These are phyloP conservation scores for Debaryomyces tyrocola DNA, from an alignment of 805 yeast species.

Conservation along the genomic window DNA sequence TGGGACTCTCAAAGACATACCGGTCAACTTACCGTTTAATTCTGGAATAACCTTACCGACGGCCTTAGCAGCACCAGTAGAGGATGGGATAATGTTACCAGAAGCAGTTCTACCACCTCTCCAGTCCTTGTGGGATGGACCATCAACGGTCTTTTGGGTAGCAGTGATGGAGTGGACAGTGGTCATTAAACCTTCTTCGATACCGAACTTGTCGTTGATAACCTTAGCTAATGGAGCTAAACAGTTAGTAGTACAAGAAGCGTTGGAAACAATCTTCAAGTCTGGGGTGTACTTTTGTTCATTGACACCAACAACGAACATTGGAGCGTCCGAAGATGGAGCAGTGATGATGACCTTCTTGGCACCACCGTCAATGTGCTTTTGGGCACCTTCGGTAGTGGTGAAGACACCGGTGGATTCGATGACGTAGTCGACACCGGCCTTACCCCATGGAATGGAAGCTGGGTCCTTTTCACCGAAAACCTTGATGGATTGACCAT, in stretches of 20 bases:
- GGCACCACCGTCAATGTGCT: slow-evolving; percentile 89
- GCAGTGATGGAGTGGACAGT: slow-evolving; percentile 96
- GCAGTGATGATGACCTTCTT: slow-evolving; percentile 94
- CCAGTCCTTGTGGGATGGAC: slow-evolving; percentile 98
- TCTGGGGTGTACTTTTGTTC: slow-evolving; percentile 74
- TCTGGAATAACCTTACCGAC: slow-evolving; percentile 93
- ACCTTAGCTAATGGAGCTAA: slow-evolving; percentile 93
- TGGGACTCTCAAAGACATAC: slow-evolving; percentile 93
- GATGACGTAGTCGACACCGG: slow-evolving; percentile 81
- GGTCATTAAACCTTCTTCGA: slow-evolving; percentile 93
- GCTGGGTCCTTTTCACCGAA: slow-evolving; percentile 85
- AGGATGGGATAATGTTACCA: slow-evolving; percentile 92
- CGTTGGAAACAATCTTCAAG: slow-evolving; percentile 79
- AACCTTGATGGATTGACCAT: slow-evolving; percentile 65
- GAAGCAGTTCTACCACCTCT: slow-evolving; percentile 98
- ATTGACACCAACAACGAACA: slow-evolving; percentile 93
- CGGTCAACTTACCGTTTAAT: slow-evolving; percentile 90
- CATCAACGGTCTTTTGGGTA: slow-evolving; percentile 94
- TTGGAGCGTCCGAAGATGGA: slow-evolving; percentile 91
- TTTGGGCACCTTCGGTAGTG: slow-evolving; percentile 73
- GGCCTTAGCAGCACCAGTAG: slow-evolving; percentile 98
- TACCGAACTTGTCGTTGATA: slow-evolving; percentile 80
- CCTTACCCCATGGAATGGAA: slow-evolving; percentile 82
- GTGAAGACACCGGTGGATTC: slow-evolving; percentile 97
- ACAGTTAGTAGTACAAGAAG: slow-evolving; percentile 96